Evolutionary conservation across 495 filamentous ascomycete species (phyloP).

Genomic region (Neurospora hispaniola): DNA sequence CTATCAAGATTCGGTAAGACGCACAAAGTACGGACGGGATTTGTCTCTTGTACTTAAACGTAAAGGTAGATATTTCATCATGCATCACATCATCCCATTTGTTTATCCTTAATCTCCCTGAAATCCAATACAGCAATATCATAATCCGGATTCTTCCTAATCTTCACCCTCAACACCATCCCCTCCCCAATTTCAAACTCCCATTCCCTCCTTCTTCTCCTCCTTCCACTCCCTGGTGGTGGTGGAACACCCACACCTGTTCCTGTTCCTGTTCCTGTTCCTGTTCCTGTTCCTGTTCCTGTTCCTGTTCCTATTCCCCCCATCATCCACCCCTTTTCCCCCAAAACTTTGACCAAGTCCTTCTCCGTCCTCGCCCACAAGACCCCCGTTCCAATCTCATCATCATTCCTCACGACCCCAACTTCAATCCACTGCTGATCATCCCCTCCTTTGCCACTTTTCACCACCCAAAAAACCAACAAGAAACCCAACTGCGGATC

Average conservation of each 20-base stretch:
- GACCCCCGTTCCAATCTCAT: neutral
- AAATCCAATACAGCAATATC: neutral
- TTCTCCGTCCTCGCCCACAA: neutral
- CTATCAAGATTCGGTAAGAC: neutral
- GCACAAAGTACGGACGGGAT: neutral
- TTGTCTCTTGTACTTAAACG: neutral
- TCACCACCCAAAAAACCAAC: slow-evolving; percentile 1
- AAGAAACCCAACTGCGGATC: slow-evolving; percentile 4
- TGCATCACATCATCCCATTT: neutral
- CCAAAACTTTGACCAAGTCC: neutral
- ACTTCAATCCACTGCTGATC: neutral
- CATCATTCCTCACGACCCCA: neutral
- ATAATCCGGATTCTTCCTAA: neutral
- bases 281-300: no score
- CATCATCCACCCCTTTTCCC: neutral
- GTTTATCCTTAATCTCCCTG: neutral
- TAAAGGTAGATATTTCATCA: neutral
- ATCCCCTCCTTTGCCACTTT: neutral
- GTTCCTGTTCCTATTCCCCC: neutral
- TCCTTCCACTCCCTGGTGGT: neutral
- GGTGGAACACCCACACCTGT: no score
- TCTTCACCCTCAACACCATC: neutral
- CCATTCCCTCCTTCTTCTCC: neutral
- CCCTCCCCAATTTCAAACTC: neutral
- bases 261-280: no score